Evolutionary conservation across 106 monocot species (phyloP).

Genomic region (Hemerocallis citrina): DNA sequence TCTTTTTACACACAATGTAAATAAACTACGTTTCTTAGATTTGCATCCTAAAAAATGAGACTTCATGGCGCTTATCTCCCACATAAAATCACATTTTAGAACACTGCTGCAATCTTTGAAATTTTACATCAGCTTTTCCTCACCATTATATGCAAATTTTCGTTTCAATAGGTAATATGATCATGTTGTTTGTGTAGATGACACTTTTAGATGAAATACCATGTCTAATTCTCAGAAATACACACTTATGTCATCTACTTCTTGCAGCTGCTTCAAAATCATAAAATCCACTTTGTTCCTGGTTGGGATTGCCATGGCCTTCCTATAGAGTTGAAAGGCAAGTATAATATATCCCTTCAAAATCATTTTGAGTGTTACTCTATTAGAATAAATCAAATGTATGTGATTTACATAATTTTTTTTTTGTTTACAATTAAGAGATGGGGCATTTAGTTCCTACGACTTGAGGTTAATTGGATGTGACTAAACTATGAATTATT

Average conservation of each 20-base stretch:
- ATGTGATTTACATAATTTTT: neutral
- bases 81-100: too few relatives aligned
- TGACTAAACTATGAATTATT: neutral
- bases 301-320: slow-evolving; percentile 99
- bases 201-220: neutral
- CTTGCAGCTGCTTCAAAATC: slow-evolving; percentile 86
- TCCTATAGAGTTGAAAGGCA: slow-evolving; percentile 95
- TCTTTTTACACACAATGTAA: too few relatives aligned
- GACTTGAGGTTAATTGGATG: too few relatives aligned
- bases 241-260: slow-evolving; percentile 1
- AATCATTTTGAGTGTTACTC: neutral
- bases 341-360: slow-evolving; percentile 14
- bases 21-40: too few relatives aligned
- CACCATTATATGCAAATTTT: neutral
- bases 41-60: too few relatives aligned
- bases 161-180: neutral
- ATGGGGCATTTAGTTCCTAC: too few relatives aligned
- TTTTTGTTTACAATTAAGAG: neutral
- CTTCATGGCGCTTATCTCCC: too few relatives aligned
- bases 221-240: neutral
- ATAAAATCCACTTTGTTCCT: slow-evolving; percentile 77
- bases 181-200: neutral
- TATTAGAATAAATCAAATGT: neutral
- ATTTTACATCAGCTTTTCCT: too few relatives aligned
- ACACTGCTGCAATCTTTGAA: too few relatives aligned